Evolutionary conservation across 352 stramenopile genomes (phyloP).

Genomic region (Pythium grandisporangium): DNA sequence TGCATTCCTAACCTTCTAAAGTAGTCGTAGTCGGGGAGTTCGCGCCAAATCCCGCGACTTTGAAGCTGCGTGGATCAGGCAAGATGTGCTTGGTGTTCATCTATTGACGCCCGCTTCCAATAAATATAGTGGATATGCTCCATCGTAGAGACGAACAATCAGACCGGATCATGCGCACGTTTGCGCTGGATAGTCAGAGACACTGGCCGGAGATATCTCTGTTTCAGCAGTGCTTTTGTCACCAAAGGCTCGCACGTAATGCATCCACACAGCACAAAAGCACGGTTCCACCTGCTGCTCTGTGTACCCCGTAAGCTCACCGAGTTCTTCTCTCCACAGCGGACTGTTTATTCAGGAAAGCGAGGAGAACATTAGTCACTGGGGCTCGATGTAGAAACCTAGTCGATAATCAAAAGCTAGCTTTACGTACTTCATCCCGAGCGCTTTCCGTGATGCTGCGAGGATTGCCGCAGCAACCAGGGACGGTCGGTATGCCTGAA

Average conservation of each 20-base stretch:
- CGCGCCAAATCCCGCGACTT: too few relatives aligned
- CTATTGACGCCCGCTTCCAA: too few relatives aligned
- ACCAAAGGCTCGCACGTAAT: constrained; percentile 70
- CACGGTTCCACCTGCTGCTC: constrained; percentile 73
- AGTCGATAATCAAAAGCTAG: neutral
- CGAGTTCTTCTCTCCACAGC: constrained; percentile 77
- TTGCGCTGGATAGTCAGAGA: constrained; percentile 28
- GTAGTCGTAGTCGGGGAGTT: too few relatives aligned
- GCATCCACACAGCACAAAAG: constrained; percentile 74
- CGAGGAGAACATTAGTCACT: neutral
- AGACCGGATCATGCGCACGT: too few relatives aligned
- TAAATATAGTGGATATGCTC: too few relatives aligned
- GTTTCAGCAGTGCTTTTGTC: constrained; percentile 42
- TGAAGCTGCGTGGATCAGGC: too few relatives aligned
- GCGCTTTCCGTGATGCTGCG: constrained; percentile 61
- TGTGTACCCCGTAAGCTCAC: constrained; percentile 71
- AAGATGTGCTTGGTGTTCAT: too few relatives aligned
- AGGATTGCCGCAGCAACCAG: constrained; percentile 71
- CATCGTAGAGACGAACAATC: too few relatives aligned
- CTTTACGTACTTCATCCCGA: constrained; percentile 60
- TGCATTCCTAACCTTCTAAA: too few relatives aligned
- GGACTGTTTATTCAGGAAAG: constrained; percentile 34
- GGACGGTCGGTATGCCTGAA: constrained; percentile 77
- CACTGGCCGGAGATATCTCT: constrained; percentile 65
- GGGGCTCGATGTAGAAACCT: neutral